Conservation (phyloP, 768 basidiomycete species). For the Auriscalpium vulgare region DNA sequence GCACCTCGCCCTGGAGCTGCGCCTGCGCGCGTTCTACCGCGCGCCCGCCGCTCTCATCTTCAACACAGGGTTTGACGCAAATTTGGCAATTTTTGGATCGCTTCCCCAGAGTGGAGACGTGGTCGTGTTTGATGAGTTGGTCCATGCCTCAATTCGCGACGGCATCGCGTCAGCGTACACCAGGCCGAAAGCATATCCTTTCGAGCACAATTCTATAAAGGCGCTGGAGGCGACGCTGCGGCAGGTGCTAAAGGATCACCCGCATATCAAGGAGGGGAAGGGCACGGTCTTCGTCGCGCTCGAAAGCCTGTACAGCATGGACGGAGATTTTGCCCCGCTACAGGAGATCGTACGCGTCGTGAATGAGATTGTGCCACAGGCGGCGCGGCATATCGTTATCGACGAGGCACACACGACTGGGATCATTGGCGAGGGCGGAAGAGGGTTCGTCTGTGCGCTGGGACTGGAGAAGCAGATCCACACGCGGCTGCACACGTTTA, state of each 20-base stretch:
- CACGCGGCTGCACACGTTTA: slow-evolving; percentile 45
- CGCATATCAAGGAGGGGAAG: slow-evolving; percentile 18
- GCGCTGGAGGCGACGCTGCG: slow-evolving; percentile 25
- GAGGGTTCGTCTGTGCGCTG: slow-evolving; percentile 35
- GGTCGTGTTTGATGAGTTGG: slow-evolving; percentile 45
- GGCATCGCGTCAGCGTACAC: slow-evolving; percentile 36
- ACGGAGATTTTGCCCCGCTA: slow-evolving; percentile 47
- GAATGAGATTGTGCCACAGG: slow-evolving; percentile 28
- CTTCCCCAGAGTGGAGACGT: slow-evolving; percentile 38
- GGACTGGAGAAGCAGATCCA: slow-evolving; percentile 35
- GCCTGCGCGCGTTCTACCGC: slow-evolving; percentile 30
- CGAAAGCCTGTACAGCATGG: slow-evolving; percentile 55
- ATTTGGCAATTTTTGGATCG: slow-evolving; percentile 37
- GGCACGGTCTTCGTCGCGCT: slow-evolving; percentile 38
- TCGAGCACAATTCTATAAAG: slow-evolving; percentile 39
- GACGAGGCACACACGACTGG: slow-evolving; percentile 56
- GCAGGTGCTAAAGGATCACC: slow-evolving; percentile 19
- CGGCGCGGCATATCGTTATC: slow-evolving; percentile 36
- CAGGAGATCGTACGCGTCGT: slow-evolving; percentile 31
- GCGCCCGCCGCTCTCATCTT: slow-evolving; percentile 39
- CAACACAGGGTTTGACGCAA: slow-evolving; percentile 48
- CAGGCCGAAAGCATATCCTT: slow-evolving; percentile 21
- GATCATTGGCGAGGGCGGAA: slow-evolving; percentile 37
- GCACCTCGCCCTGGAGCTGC: slow-evolving; percentile 34
- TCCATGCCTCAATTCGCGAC: slow-evolving; percentile 46